phyloP scores from a whole-genome alignment of 2,329 filamentous ascomycete species.

The Cyphellophora europaea region DNA sequence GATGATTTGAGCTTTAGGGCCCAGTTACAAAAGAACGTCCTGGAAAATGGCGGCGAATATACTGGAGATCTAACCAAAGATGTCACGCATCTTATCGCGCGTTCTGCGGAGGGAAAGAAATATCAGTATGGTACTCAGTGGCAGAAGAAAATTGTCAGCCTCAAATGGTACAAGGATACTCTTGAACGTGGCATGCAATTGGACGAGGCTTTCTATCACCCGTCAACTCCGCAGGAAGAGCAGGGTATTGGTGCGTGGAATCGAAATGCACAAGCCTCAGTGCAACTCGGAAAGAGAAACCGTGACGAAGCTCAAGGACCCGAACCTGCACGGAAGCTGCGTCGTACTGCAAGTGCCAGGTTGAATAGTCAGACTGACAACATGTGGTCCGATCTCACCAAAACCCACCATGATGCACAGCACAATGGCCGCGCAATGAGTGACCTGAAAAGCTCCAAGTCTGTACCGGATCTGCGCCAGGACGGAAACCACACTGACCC shows the following conservation, averaged over 20 bases:
- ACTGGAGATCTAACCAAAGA: slow-evolving; percentile 76
- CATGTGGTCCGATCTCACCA: slow-evolving; percentile 86
- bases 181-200: slow-evolving; percentile 80
- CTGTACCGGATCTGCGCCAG: slow-evolving; percentile 10
- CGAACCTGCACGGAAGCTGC: slow-evolving; percentile 66
- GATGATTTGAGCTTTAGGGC: slow-evolving; percentile 58
- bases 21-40: slow-evolving; percentile 58
- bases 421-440: slow-evolving; percentile 6
- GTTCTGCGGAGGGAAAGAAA: slow-evolving; percentile 73
- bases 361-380: slow-evolving; percentile 69
- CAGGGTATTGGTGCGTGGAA: slow-evolving; percentile 73
- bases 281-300: slow-evolving; percentile 48
- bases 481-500: slow-evolving; percentile 5
- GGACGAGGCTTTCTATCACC: slow-evolving; percentile 78
- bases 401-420: slow-evolving; percentile 23
- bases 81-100: slow-evolving; percentile 81
- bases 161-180: slow-evolving; percentile 80
- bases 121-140: slow-evolving; percentile 80
- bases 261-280: slow-evolving; percentile 38
- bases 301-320: slow-evolving; percentile 44
- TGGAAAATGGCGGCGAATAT: slow-evolving; percentile 68
- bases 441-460: slow-evolving; percentile 20
- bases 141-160: slow-evolving; percentile 67
- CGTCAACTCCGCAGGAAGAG: slow-evolving; percentile 56
- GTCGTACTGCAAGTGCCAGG: slow-evolving; percentile 78